phyloP scores from a whole-genome alignment of 2,329 filamentous ascomycete genomes.

The Xylariaceae sp. region DNA sequence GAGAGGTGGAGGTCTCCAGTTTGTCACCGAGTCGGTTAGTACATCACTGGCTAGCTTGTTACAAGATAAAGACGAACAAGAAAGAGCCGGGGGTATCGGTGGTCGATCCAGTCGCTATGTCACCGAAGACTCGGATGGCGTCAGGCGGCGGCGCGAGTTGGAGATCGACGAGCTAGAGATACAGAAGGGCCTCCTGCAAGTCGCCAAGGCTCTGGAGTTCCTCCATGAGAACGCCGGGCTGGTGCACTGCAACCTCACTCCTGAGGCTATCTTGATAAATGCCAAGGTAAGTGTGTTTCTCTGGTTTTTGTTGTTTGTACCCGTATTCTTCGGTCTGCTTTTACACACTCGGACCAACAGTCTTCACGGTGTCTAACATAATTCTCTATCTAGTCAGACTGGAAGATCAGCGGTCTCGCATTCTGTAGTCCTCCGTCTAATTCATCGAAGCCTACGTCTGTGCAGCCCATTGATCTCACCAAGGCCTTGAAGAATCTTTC shows the following conservation, averaged over 20 bases:
- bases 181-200: conserved; percentile 88
- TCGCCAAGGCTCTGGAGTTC: conserved; percentile 92
- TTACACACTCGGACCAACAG: background rate
- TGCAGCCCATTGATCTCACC: conserved; percentile 73
- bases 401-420: conserved; percentile 93
- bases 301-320: background rate
- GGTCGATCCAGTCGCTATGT: conserved; percentile 74
- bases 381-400: conserved; percentile 63
- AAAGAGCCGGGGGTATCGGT: conserved; percentile 61
- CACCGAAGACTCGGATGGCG: conserved; percentile 71
- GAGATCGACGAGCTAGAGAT: conserved; percentile 97
- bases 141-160: conserved; percentile 67
- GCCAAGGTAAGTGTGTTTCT: conserved; percentile 59
- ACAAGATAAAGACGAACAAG: conserved; percentile 84
- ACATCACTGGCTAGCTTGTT: conserved; percentile 79
- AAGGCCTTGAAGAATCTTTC: conserved; percentile 77
- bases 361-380: conserved; percentile 27
- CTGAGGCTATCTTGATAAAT: conserved; percentile 90
- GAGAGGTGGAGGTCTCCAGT: conserved; percentile 84
- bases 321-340: background rate
- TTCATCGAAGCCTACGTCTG: conserved; percentile 67
- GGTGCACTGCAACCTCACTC: conserved; percentile 90
- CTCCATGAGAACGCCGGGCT: conserved; percentile 90
- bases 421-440: conserved; percentile 80
- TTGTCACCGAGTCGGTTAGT: conserved; percentile 87